A percentile compares a stretch with the other conserved stretches of the same genome.
Conservation (phyloP, 176 grass and related monocot species). For the Oryza glumipatula region DNA sequence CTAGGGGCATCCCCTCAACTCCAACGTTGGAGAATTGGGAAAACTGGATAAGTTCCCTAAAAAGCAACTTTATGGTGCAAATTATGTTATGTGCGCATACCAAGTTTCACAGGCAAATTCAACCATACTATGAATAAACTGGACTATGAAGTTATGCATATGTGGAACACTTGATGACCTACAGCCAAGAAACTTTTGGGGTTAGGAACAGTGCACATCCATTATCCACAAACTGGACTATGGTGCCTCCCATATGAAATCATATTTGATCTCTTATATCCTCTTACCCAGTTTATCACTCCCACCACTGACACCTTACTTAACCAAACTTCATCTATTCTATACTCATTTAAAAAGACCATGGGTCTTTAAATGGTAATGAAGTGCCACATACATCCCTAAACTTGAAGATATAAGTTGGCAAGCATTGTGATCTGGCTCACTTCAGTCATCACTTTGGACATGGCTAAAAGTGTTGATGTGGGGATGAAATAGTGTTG, state of each 20-base stretch:
- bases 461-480: constrained; percentile 9
- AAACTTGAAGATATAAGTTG: constrained; percentile 6
- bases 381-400: background rate
- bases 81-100: background rate
- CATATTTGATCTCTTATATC: background rate
- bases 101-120: too few species aligned
- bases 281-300: background rate
- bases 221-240: background rate
- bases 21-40: background rate
- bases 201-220: background rate
- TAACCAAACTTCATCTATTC: background rate
- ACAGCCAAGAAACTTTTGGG: background rate
- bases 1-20: background rate
- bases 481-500: constrained; percentile 6
- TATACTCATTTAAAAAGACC: background rate
- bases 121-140: background rate
- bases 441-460: constrained; percentile 11
- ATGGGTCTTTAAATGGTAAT: background rate
- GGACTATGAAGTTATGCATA: background rate
- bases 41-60: background rate
- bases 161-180: background rate
- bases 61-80: background rate
- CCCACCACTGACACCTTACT: background rate
- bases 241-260: background rate
- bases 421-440: background rate